These are phyloP conservation scores for Xylaria sp. DNA, from an alignment of 2,329 filamentous ascomycete species.

Conservation along the genomic window DNA sequence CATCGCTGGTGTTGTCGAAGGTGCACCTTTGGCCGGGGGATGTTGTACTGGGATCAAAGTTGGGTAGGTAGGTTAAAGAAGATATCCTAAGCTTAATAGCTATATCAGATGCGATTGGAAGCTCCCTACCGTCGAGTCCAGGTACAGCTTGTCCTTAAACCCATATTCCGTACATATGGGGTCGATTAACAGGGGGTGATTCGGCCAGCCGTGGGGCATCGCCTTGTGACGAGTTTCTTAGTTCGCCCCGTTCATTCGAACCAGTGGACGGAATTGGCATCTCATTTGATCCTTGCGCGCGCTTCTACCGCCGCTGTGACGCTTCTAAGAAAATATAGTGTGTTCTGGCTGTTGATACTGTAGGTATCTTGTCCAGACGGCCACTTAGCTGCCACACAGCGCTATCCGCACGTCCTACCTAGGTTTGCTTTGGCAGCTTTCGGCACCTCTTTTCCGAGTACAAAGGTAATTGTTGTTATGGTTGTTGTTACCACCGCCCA, in stretches of 20 bases:
- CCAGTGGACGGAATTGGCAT: constrained; percentile 21
- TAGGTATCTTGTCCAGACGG: constrained; percentile 11
- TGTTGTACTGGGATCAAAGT: too few relatives aligned
- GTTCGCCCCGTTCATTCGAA: constrained; percentile 27
- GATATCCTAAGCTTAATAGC: neutral
- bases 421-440: constrained; percentile 14
- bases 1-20: neutral
- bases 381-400: neutral
- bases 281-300: constrained; percentile 25
- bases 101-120: constrained; percentile 3
- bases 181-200: constrained; percentile 19
- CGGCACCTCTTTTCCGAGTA: constrained; percentile 1
- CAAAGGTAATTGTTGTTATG: neutral
- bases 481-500: neutral
- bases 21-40: too few relatives aligned
- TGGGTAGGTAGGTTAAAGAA: neutral
- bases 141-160: neutral
- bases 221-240: constrained; percentile 29
- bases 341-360: constrained; percentile 12
- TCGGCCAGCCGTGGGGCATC: constrained; percentile 27
- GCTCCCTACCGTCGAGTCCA: neutral
- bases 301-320: constrained; percentile 21
- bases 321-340: constrained; percentile 13
- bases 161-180: constrained; percentile 1
- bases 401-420: too few relatives aligned